phyloP scores from a whole-genome alignment of 805 yeast genomes.

The Clavispora asparagi region DNA sequence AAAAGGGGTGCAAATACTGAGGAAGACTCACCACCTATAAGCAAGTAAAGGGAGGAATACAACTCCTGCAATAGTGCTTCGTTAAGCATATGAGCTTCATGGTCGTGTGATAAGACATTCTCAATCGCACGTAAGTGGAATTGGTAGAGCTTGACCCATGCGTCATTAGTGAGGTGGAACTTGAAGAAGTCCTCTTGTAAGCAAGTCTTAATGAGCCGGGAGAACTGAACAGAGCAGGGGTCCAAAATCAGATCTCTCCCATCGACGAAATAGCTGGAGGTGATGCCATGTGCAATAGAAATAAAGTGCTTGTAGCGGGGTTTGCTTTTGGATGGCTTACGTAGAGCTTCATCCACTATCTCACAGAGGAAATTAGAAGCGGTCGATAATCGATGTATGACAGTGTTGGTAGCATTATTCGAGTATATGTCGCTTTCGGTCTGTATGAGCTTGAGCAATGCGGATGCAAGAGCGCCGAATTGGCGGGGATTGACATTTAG shows the following conservation, averaged over 20 bases:
- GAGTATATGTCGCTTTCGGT: constrained; percentile 31
- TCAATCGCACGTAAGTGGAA: constrained; percentile 19
- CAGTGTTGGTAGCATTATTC: constrained; percentile 19
- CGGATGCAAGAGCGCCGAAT: constrained; percentile 18
- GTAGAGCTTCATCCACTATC: constrained; percentile 13
- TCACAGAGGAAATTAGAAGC: constrained; percentile 29
- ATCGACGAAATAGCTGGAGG: constrained; percentile 14
- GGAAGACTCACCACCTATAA: constrained; percentile 19
- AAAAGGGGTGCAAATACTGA: constrained; percentile 15
- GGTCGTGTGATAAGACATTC: constrained; percentile 6
- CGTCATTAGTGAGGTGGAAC: constrained; percentile 25
- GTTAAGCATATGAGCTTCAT: constrained; percentile 4
- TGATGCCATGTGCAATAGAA: constrained; percentile 14
- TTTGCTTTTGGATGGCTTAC: constrained; percentile 9
- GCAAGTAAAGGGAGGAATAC: constrained; percentile 12
- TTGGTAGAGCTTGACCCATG: constrained; percentile 22
- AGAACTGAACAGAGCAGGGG: constrained; percentile 23
- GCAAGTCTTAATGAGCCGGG: constrained; percentile 16
- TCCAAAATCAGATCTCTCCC: constrained; percentile 8
- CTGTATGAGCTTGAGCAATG: constrained; percentile 24
- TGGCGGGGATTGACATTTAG: constrained; percentile 17
- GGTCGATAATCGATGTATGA: constrained; percentile 23
- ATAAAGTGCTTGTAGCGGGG: constrained; percentile 20
- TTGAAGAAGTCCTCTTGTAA: constrained; percentile 21
- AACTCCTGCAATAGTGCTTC: constrained; percentile 21